Evolutionary conservation across 768 basidiomycete genomes (phyloP), one percentile per base, ranked within the genome.

Genomic region (Tulasnella calospora): DNA sequence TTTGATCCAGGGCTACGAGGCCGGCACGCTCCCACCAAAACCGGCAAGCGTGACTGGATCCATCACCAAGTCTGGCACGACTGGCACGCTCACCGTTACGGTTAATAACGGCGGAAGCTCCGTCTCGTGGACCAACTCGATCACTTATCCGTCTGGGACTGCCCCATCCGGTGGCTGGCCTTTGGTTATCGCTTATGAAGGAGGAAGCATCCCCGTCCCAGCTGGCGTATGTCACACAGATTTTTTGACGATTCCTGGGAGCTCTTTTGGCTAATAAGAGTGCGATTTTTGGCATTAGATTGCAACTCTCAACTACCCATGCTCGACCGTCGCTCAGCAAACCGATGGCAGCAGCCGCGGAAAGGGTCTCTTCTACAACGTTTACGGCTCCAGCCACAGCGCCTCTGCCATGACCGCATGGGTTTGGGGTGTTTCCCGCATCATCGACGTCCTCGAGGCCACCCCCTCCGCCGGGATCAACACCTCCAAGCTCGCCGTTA

Each of bases 401-500:
- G 89, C 89, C 0, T 84, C 84, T 67, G 88, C 89, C 12, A 87
- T 90, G 88, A 89, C 86, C 23, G 89, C 90, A 2, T 90, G 90
- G 90, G 88, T 87, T 4, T 90, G 89, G 90, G 89, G 88, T 80
- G 86, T 90, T 72, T 85, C 86, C 77, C 88, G 90, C 47, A 86
- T 90, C 82, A 89, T 90, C 82, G 90, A 90, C 81, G 88, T 86
- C n/a, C 86, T 90, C 77, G 88, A 89, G 83, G 82, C 82, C 35
- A 88, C 86, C 0, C 85, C 89, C 35, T 77, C 82, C 44, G 85
- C 86, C 9, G 85, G 86, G 71, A 87, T 90, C 83, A 86, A 90
- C 82, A 81, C 86, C 38, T 82, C 82, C 46, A 85, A 86, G 80
- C 85, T 90, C 78, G 90, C 85, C 36, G 89, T 90, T 61, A 88